phyloP scores from a whole-genome alignment of 2,329 filamentous ascomycete genomes.

The Ceratocystis lukuohia region DNA sequence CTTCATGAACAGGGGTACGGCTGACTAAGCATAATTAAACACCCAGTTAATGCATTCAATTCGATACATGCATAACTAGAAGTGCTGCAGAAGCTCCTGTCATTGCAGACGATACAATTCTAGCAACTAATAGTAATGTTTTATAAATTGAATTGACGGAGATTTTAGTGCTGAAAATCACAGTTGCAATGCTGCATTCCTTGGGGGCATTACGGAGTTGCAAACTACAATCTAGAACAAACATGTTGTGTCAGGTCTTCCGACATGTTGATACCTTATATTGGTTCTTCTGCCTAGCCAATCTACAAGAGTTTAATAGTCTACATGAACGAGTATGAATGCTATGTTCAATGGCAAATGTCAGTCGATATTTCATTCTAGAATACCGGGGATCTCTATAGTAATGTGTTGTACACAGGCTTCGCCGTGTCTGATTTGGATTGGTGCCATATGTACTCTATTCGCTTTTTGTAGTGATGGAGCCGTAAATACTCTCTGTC shows the following conservation, averaged over 20 bases:
- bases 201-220: not conserved
- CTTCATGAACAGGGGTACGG: not conserved
- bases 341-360: not conserved
- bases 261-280: too few relatives aligned
- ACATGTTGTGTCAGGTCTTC: too few relatives aligned
- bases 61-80: conserved; percentile 8
- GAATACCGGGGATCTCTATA: conserved; percentile 17
- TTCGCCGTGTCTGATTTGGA: not conserved
- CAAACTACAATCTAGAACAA: not conserved
- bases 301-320: too few relatives aligned
- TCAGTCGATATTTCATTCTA: conserved; percentile 16
- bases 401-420: conserved; percentile 19
- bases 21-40: not conserved
- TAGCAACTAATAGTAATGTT: too few relatives aligned
- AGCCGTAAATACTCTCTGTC: not conserved
- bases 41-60: not conserved
- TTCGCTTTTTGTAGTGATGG: not conserved
- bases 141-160: too few relatives aligned
- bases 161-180: too few relatives aligned
- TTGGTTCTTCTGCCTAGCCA: too few relatives aligned
- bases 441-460: not conserved
- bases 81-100: too few relatives aligned
- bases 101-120: too few relatives aligned
- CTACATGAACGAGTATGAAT: too few relatives aligned
- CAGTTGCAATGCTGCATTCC: too few relatives aligned